A percentile compares a stretch with the other conserved stretches of the same genome.
These are phyloP conservation scores for Claviceps quebecensis DNA, from an alignment of 2,329 filamentous ascomycete genomes.

Conservation along the genomic window DNA sequence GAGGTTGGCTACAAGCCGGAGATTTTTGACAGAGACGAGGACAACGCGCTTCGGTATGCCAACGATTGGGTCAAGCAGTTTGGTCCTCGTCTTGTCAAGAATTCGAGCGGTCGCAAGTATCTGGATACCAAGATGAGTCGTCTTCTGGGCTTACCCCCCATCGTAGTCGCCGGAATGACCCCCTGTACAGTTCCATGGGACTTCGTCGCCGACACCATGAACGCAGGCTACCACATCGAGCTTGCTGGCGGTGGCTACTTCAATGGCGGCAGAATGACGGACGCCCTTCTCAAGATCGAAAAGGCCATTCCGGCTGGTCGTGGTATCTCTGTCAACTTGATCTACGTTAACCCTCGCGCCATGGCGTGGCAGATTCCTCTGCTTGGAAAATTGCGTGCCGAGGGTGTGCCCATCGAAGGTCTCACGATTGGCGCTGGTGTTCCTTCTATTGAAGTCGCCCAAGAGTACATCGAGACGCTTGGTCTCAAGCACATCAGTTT, in stretches of 20 bases:
- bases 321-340: constrained; percentile 79
- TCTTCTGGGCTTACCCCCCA: constrained; percentile 67
- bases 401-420: constrained; percentile 83
- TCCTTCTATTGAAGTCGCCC: constrained; percentile 81
- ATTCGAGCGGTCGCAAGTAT: constrained; percentile 74
- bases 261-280: constrained; percentile 67
- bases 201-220: constrained; percentile 86
- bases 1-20: constrained; percentile 98
- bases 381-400: constrained; percentile 62
- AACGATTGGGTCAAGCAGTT: constrained; percentile 97
- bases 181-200: constrained; percentile 81
- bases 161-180: constrained; percentile 92
- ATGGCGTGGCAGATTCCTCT: constrained; percentile 91
- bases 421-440: constrained; percentile 88
- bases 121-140: constrained; percentile 96
- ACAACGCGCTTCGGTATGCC: constrained; percentile 87
- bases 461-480: constrained; percentile 86
- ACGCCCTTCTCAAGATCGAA: constrained; percentile 73
- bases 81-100: constrained; percentile 83
- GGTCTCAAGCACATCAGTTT: constrained; percentile 88
- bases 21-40: constrained; percentile 89
- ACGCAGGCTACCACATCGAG: constrained; percentile 88
- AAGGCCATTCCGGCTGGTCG: constrained; percentile 69
- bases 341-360: constrained; percentile 78
- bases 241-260: constrained; percentile 84